Percentiles rank a stretch among this genome's conserved stretches.
Conservation (phyloP, 345 rosid genomes). For the Acer campestre region DNA sequence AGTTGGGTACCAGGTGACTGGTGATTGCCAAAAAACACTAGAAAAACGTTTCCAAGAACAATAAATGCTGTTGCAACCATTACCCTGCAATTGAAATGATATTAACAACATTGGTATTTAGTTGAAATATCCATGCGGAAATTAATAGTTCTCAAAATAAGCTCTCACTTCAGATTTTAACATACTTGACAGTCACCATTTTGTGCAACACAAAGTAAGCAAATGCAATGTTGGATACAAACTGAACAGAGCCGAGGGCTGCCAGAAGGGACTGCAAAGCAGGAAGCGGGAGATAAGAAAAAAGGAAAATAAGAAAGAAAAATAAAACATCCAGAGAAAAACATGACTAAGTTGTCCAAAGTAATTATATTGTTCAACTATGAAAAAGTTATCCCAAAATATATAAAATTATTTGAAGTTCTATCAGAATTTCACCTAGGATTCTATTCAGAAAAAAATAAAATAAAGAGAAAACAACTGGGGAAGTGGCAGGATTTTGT, state of each 20-base stretch:
- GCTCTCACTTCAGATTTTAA: constrained; percentile 36
- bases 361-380: background rate
- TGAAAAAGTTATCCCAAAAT: background rate
- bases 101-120: constrained; percentile 10
- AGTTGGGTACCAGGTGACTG: constrained; percentile 92
- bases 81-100: constrained; percentile 54
- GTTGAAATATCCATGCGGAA: constrained; percentile 7
- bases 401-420: constrained; percentile 10
- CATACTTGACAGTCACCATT: constrained; percentile 95
- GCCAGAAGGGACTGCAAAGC: constrained; percentile 93
- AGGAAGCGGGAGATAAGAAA: constrained; percentile 16
- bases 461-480: background rate
- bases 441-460: background rate
- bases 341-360: background rate
- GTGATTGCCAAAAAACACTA: constrained; percentile 97
- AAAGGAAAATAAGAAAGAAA: background rate
- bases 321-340: constrained; percentile 12
- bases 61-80: constrained; percentile 91
- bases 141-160: constrained; percentile 16
- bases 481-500: background rate
- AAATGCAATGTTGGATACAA: constrained; percentile 95
- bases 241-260: constrained; percentile 97
- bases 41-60: constrained; percentile 92
- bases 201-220: constrained; percentile 87
- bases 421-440: background rate